A percentile compares a stretch with the other conserved stretches of the same genome.
Evolutionary conservation across 371 early-diverging fungal species (phyloP).

Genomic region (Rhizopus delemar): DNA sequence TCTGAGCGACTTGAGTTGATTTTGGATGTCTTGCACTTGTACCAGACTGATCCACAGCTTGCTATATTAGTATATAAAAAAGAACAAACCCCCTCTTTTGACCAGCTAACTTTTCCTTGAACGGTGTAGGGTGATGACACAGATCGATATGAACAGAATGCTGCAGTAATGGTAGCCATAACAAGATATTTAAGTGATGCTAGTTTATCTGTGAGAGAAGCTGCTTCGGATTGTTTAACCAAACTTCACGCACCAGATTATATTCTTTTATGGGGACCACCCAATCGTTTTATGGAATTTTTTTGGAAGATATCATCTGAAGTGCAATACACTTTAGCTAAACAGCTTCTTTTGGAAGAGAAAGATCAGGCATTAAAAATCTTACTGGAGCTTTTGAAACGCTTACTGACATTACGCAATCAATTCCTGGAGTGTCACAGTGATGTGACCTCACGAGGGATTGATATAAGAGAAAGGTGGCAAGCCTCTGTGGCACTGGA

Average conservation of each 20-base stretch:
- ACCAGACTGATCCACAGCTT: constrained; percentile 64
- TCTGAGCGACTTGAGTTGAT: constrained; percentile 66
- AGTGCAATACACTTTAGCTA: constrained; percentile 43
- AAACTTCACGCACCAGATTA: constrained; percentile 55
- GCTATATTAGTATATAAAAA: constrained; percentile 42
- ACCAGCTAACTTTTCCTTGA: too few relatives aligned
- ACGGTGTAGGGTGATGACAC: constrained; percentile 11
- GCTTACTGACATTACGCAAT: constrained; percentile 65
- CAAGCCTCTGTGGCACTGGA: constrained; percentile 72
- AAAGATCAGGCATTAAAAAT: constrained; percentile 56
- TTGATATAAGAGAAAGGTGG: constrained; percentile 65
- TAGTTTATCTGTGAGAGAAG: constrained; percentile 53
- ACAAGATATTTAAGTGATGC: constrained; percentile 61
- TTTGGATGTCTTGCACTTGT: constrained; percentile 65
- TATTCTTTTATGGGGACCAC: constrained; percentile 60
- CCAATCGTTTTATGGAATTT: constrained; percentile 48
- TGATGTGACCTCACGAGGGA: constrained; percentile 52
- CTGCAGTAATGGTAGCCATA: constrained; percentile 58
- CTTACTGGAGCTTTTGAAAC: constrained; percentile 63
- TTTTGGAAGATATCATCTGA: constrained; percentile 65
- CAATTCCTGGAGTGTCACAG: constrained; percentile 63
- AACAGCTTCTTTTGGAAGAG: constrained; percentile 47
- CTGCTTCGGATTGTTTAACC: constrained; percentile 68
- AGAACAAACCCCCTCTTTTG: too few relatives aligned
- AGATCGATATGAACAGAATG: constrained; percentile 55